Percentiles rank a stretch among this genome's conserved stretches.
Conservation (phyloP, 257 asterid species). For the Nicotiana knightiana region DNA sequence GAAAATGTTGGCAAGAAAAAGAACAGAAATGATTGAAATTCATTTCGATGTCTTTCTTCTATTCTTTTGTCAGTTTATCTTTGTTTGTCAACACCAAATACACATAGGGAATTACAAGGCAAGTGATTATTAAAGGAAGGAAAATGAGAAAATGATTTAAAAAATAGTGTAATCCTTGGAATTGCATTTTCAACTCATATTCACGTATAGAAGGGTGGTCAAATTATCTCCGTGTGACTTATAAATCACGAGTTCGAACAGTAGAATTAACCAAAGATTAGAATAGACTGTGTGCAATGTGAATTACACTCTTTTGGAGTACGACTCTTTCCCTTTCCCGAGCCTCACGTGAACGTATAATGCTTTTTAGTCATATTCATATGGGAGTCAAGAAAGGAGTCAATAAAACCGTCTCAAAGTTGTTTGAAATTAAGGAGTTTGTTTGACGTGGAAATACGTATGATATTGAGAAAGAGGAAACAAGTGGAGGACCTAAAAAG, state of each 20-base stretch:
- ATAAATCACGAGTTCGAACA: too few relatives aligned
- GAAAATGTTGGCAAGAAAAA: background rate
- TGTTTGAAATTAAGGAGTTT: background rate
- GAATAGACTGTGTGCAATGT: too few relatives aligned
- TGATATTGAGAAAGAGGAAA: background rate
- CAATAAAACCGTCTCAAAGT: conserved; percentile 36
- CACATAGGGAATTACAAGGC: background rate
- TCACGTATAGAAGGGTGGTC: conserved; percentile 5
- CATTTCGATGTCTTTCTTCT: background rate
- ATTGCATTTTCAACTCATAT: background rate
- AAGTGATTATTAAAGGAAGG: background rate
- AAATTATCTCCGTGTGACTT: too few relatives aligned
- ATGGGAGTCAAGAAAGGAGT: conserved; percentile 35
- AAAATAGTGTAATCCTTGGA: background rate
- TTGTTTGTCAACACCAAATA: background rate
- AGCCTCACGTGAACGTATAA: accelerated
- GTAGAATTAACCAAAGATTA: too few relatives aligned
- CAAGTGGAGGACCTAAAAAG: background rate
- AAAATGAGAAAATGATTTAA: background rate
- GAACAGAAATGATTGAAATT: background rate
- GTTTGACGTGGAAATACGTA: conserved; percentile 15
- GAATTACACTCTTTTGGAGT: too few relatives aligned
- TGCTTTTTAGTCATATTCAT: background rate
- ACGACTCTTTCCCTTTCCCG: too few relatives aligned
- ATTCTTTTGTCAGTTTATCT: background rate